These are phyloP conservation scores for Capsicum baccatum DNA, from an alignment of 257 asterid species.

Conservation along the genomic window DNA sequence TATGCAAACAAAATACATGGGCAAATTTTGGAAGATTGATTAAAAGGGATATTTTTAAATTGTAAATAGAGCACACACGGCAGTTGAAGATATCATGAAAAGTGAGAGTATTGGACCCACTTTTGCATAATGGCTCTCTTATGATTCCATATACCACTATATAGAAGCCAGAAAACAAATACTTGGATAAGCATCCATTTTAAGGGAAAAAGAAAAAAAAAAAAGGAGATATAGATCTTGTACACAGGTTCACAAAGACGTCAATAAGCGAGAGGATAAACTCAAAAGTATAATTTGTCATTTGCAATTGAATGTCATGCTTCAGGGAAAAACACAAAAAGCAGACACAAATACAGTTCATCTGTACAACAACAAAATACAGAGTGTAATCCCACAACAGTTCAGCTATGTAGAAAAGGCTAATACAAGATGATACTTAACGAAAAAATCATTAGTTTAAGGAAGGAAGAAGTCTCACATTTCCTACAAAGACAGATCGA, in stretches of 20 bases:
- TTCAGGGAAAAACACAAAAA: background rate
- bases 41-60: background rate
- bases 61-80: background rate
- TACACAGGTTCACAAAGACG: background rate
- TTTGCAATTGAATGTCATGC: conserved; percentile 17
- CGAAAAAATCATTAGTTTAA: background rate
- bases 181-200: background rate
- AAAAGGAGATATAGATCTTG: conserved; percentile 7
- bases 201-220: background rate
- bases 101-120: background rate
- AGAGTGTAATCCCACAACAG: background rate
- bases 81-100: background rate
- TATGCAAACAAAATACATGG: background rate
- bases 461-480: conserved; percentile 26
- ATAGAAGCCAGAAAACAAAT: background rate
- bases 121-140: background rate
- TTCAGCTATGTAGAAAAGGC: background rate
- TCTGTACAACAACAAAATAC: background rate
- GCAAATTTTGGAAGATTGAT: conserved; percentile 2
- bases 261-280: conserved; percentile 3
- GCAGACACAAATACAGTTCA: background rate
- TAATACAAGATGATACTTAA: background rate
- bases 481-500: conserved; percentile 30
- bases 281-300: background rate
- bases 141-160: conserved; percentile 14